These are phyloP conservation scores for Coemansia sp. DNA, from an alignment of 192 early-diverging fungal genomes.

Conservation along the genomic window DNA sequence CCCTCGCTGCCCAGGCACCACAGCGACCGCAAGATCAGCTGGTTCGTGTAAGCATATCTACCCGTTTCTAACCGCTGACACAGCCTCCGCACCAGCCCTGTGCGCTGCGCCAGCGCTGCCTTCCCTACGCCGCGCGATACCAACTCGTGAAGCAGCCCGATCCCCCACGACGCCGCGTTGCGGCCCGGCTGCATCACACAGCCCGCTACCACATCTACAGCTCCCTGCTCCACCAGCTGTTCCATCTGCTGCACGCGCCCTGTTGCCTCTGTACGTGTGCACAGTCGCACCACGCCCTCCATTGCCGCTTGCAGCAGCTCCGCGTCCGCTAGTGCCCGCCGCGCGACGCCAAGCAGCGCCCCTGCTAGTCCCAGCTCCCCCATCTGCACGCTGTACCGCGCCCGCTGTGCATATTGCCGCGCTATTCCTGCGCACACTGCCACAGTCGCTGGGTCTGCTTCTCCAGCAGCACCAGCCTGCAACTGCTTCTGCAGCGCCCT, in stretches of 20 bases:
- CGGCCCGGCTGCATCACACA: slow-evolving; percentile 42
- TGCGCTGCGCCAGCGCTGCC: slow-evolving; percentile 24
- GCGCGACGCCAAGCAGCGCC: slow-evolving; percentile 34
- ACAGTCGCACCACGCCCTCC: slow-evolving; percentile 48
- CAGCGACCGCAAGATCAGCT: slow-evolving; percentile 49
- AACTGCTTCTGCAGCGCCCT: slow-evolving; percentile 13
- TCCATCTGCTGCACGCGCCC: slow-evolving; percentile 16
- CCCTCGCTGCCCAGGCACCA: slow-evolving; percentile 31
- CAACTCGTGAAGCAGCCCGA: slow-evolving; percentile 52
- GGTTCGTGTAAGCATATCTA: slow-evolving; percentile 47
- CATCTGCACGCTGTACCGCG: slow-evolving; percentile 27
- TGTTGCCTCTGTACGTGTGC: slow-evolving; percentile 27
- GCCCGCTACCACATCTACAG: slow-evolving; percentile 25
- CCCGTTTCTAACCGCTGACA: slow-evolving; percentile 38
- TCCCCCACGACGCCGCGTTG: slow-evolving; percentile 51
- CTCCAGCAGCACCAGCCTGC: background rate
- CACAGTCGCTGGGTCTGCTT: slow-evolving; percentile 9
- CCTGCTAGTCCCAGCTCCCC: slow-evolving; percentile 26
- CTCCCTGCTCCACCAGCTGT: slow-evolving; percentile 31
- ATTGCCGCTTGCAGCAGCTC: slow-evolving; percentile 31
- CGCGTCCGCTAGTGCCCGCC: slow-evolving; percentile 14
- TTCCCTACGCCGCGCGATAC: slow-evolving; percentile 40
- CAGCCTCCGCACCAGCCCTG: slow-evolving; percentile 36
- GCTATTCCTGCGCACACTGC: slow-evolving; percentile 19
- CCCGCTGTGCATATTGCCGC: slow-evolving; percentile 25